These are phyloP conservation scores for Herpotrichia juniperi DNA, from an alignment of 2,329 filamentous ascomycete genomes.

Conservation along the genomic window DNA sequence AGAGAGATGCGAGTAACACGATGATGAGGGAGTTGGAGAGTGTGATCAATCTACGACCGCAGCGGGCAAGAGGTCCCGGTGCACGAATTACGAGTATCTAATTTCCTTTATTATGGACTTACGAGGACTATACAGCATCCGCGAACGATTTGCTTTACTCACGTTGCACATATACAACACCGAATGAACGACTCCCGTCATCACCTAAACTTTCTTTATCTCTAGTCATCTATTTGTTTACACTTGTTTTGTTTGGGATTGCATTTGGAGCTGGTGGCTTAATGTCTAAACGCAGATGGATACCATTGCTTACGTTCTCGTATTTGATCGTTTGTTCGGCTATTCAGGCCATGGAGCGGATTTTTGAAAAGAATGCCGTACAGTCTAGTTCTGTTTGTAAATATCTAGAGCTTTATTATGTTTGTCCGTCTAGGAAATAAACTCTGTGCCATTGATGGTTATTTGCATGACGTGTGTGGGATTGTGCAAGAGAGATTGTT, in stretches of 20 bases:
- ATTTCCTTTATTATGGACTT: constrained; percentile 17
- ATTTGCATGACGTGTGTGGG: too few species aligned
- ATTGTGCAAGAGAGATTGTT: too few species aligned
- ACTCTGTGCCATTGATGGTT: too few species aligned
- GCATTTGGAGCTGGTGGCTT: neutral
- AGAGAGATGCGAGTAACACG: constrained; percentile 79
- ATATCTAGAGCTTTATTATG: too few species aligned
- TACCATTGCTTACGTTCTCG: neutral
- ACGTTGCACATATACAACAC: neutral
- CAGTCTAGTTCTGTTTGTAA: too few species aligned
- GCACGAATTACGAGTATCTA: constrained; percentile 43
- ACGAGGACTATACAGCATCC: constrained; percentile 19
- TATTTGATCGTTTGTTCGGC: neutral
- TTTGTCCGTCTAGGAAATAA: too few species aligned
- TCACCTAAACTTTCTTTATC: neutral
- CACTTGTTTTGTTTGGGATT: too few species aligned
- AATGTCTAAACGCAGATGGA: neutral
- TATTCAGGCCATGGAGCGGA: too few species aligned
- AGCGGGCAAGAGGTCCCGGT: constrained; percentile 27
- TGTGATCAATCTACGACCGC: constrained; percentile 64
- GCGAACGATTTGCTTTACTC: neutral
- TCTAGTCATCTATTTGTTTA: neutral
- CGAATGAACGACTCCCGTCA: too few species aligned
- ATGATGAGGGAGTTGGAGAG: constrained; percentile 95
- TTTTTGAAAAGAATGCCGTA: too few species aligned